Evolutionary conservation across 169 alveolate genomes (phyloP), one percentile per base, ranked within the genome.

Genomic region (Plasmodium cynomolgi): DNA sequence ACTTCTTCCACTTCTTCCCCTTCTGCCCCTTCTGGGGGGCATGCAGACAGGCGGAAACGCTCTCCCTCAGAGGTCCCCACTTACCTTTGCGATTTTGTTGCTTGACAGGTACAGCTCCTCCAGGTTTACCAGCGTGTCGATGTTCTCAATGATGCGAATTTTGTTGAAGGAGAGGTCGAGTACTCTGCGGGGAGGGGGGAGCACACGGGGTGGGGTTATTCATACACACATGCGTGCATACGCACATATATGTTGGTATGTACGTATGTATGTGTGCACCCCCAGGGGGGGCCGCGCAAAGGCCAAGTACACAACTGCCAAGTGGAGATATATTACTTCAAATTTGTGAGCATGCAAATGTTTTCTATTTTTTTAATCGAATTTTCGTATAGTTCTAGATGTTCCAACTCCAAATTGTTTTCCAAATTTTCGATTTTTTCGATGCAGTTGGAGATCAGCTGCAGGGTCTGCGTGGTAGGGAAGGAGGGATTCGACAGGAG

Each of bases 361-460:
- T 97, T 97, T 81, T 97, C 98, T 31, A 97, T 97, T 47, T 39
- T 88, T 84, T 77, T 54, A 5, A 97, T 97, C 39, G 77, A 84
- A 84, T 97, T 97, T 81, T 97, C 98, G 95, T 97, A 97, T 83
- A 97, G 91, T 83, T 97, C 98, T 44, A 97, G 96, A 41, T 84
- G 85, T 39, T 95, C 97, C 84, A 97, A 94, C 11, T 72, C 83
- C 7, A 58, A 29, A 75, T 95, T 93, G 33, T 85, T 81, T 20
- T 95, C 98, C 73, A 97, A 93, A 37, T 97, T 96, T 82, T 96
- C 97, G 6, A 97, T 96, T 91, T 96, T 97, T 62, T 92, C 96
- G 74, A 97, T 96, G 58, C 95, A 96, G 90, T 97, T 96, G 44
- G 98, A 97, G n/a, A 97, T 96, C 17, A 97, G 75, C 72, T 92